A percentile compares a stretch with the other conserved stretches of the same genome.
Conservation (phyloP, 768 basidiomycete genomes). For the Gymnopilus junonius region DNA sequence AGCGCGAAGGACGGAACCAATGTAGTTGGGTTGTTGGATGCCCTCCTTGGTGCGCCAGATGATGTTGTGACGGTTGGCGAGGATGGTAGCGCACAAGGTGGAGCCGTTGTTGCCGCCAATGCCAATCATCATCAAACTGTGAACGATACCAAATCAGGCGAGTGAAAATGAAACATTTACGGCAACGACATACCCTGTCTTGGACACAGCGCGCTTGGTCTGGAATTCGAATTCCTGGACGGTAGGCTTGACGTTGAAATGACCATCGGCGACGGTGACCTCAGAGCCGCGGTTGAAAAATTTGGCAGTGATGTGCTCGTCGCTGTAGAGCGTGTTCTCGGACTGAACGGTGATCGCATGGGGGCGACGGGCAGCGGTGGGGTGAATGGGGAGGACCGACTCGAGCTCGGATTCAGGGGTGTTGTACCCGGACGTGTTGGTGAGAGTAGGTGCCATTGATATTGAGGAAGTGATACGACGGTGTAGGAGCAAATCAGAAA, state of each 20-base stretch:
- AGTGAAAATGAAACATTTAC: constrained; percentile 10
- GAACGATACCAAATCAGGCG: constrained; percentile 17
- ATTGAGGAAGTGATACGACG: constrained; percentile 28
- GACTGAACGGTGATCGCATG: constrained; percentile 81
- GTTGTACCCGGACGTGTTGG: constrained; percentile 67
- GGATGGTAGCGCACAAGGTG: constrained; percentile 91
- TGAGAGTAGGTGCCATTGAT: constrained; percentile 54
- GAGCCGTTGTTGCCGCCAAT: constrained; percentile 97
- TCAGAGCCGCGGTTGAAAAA: constrained; percentile 81
- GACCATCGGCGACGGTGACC: constrained; percentile 72
- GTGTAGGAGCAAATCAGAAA: constrained; percentile 40
- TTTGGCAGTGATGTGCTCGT: constrained; percentile 82
- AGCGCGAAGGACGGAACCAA: constrained; percentile 94
- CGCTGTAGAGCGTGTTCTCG: constrained; percentile 78
- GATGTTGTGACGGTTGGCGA: constrained; percentile 96
- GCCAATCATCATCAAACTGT: constrained; percentile 95
- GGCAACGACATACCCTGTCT: constrained; percentile 78
- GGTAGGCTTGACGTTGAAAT: constrained; percentile 80
- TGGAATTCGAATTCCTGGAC: constrained; percentile 88
- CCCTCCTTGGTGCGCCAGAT: constrained; percentile 94
- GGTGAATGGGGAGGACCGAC: constrained; percentile 74
- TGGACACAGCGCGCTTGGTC: constrained; percentile 83
- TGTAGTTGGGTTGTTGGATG: constrained; percentile 94
- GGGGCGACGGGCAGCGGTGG: constrained; percentile 81
- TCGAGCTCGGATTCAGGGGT: constrained; percentile 77